A percentile compares a stretch with the other conserved stretches of the same genome.
These are phyloP conservation scores for Triangularia setosa DNA, from an alignment of 2,329 filamentous ascomycete species.

Conservation along the genomic window DNA sequence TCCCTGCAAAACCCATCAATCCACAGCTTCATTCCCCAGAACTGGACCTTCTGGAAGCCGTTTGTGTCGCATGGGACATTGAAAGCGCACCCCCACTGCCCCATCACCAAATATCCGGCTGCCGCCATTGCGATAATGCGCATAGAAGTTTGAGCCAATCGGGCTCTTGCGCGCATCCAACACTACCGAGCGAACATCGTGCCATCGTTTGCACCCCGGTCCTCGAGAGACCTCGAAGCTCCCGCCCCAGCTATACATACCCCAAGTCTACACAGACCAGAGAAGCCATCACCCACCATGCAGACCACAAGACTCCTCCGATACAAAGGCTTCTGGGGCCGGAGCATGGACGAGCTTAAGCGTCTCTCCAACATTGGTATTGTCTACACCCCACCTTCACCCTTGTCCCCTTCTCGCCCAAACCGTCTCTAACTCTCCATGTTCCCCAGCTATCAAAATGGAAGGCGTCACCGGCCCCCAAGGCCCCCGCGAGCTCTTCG, in stretches of 20 bases:
- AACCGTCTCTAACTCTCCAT: conserved; percentile 2
- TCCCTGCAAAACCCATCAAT: conserved; percentile 14
- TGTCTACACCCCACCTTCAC: background rate
- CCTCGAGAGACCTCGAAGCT: background rate
- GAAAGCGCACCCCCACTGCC: background rate
- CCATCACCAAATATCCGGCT: background rate
- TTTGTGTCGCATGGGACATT: background rate
- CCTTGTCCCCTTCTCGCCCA: no score
- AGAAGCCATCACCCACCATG: conserved; percentile 19
- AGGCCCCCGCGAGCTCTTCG: conserved; percentile 60
- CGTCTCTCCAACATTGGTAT: conserved; percentile 54
- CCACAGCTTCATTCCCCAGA: conserved; percentile 1
- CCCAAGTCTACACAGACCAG: background rate
- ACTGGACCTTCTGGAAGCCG: background rate
- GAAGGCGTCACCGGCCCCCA: conserved; percentile 65
- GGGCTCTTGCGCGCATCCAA: background rate
- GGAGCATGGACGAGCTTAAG: conserved; percentile 58
- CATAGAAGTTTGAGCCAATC: background rate
- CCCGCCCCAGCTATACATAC: background rate
- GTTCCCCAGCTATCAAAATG: conserved; percentile 58
- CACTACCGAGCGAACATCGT: background rate
- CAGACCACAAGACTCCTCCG: conserved; percentile 30
- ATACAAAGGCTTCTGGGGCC: conserved; percentile 52
- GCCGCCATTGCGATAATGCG: background rate
- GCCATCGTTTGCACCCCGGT: background rate